A percentile compares a stretch with the other conserved stretches of the same genome.
Evolutionary conservation across 257 asterid species (phyloP).

Genomic region (Solanum gandarillasii): DNA sequence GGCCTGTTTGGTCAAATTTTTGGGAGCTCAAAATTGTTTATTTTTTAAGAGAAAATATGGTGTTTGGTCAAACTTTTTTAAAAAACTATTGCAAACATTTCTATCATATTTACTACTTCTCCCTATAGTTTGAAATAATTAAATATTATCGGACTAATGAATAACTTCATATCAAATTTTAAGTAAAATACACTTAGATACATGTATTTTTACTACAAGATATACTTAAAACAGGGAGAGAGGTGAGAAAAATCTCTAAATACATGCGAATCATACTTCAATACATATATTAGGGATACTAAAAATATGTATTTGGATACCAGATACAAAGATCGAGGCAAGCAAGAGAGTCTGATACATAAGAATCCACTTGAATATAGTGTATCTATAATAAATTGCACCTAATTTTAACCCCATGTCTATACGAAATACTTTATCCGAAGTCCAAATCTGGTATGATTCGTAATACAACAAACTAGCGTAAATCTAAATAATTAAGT

Average conservation of each 20-base stretch:
- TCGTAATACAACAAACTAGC: too few relatives aligned
- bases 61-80: background rate
- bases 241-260: background rate
- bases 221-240: background rate
- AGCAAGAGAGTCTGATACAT: background rate
- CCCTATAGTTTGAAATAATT: too few relatives aligned
- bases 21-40: background rate
- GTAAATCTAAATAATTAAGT: too few relatives aligned
- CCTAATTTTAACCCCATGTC: too few relatives aligned
- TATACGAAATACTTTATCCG: background rate
- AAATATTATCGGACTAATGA: too few relatives aligned
- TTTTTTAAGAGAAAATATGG: rapidly evolving
- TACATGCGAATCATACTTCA: background rate
- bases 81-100: background rate
- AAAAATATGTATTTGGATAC: too few relatives aligned
- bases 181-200: background rate
- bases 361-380: background rate
- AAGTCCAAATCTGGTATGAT: background rate
- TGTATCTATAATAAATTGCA: too few relatives aligned
- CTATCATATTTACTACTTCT: background rate
- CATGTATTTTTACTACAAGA: background rate
- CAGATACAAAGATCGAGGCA: background rate
- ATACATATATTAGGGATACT: too few relatives aligned
- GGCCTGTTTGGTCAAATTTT: background rate
- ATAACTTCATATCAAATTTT: too few relatives aligned